These are phyloP conservation scores for Arthrinium puccinioides DNA, from an alignment of 2,329 filamentous ascomycete species.

Conservation along the genomic window DNA sequence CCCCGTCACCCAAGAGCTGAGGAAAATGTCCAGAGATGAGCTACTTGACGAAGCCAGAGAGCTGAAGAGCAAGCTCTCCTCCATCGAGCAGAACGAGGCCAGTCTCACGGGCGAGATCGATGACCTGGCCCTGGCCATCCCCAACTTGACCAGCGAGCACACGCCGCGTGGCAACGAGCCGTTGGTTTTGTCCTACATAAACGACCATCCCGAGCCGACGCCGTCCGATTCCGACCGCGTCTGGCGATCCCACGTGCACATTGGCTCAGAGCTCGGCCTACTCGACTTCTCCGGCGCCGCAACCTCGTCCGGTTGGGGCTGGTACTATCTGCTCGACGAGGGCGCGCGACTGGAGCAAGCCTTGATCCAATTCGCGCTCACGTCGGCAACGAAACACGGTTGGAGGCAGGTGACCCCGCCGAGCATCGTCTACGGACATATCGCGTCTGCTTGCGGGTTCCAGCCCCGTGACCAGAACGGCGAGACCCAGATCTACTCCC, in stretches of 20 bases:
- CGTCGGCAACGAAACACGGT: conserved; percentile 62
- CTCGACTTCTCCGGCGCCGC: conserved; percentile 81
- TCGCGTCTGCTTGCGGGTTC: conserved; percentile 87
- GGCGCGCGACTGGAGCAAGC: conserved; percentile 93
- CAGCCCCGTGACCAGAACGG: conserved; percentile 84
- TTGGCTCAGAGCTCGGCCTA: conserved; percentile 80
- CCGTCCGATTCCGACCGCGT: conserved; percentile 30
- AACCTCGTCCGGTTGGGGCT: conserved; percentile 88
- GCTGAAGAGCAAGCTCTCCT: conserved; percentile 55
- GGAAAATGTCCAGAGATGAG: conserved; percentile 33
- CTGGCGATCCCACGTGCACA: conserved; percentile 74
- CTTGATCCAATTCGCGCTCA: conserved; percentile 77
- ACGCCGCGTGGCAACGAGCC: conserved; percentile 67
- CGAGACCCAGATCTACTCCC: conserved; percentile 85
- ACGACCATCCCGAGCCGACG: conserved; percentile 50
- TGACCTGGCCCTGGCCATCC: conserved; percentile 66
- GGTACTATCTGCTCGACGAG: conserved; percentile 93
- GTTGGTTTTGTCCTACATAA: conserved; percentile 68
- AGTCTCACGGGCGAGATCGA: conserved; percentile 59
- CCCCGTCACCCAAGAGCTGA: conserved; percentile 18
- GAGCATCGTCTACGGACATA: conserved; percentile 84
- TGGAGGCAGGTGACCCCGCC: conserved; percentile 82
- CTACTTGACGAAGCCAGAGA: conserved; percentile 56
- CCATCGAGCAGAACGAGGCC: conserved; percentile 56
- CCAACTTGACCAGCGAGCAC: conserved; percentile 73